phyloP scores from a whole-genome alignment of 2,329 filamentous ascomycete species.

The Apiospora phragmitis region DNA sequence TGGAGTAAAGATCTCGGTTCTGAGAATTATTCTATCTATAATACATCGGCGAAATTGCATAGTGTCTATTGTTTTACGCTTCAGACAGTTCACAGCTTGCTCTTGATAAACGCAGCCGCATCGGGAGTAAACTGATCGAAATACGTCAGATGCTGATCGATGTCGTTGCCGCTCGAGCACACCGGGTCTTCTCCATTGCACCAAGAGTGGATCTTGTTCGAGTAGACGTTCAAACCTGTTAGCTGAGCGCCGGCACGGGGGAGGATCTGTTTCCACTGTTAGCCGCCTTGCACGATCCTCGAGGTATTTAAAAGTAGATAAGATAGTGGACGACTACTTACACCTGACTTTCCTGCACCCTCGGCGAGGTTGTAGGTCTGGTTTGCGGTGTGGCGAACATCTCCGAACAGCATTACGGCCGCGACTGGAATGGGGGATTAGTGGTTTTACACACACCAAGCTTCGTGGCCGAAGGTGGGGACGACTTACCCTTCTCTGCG shows the following conservation, averaged over 20 bases:
- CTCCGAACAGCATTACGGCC: conserved; percentile 2
- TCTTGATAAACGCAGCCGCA: conserved; percentile 7
- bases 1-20: not conserved
- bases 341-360: not conserved
- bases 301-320: not conserved
- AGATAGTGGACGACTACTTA: not conserved
- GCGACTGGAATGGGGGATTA: not conserved
- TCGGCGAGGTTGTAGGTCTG: conserved; percentile 4
- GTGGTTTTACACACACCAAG: not conserved
- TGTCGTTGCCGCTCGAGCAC: not conserved
- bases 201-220: not conserved
- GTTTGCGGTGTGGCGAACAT: not conserved
- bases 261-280: conserved; percentile 13
- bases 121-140: conserved; percentile 3
- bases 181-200: conserved; percentile 1
- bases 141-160: not conserved
- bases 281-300: conserved; percentile 21
- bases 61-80: not conserved
- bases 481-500: not conserved
- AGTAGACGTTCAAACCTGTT: not conserved
- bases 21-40: not conserved
- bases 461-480: too few relatives aligned
- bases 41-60: not conserved
- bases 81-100: not conserved
- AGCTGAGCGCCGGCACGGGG: not conserved